Evolutionary conservation across 1,284 basidiomycete genomes (phyloP), one percentile per base, ranked within the genome.

Genomic region (Pascua guehoae): DNA sequence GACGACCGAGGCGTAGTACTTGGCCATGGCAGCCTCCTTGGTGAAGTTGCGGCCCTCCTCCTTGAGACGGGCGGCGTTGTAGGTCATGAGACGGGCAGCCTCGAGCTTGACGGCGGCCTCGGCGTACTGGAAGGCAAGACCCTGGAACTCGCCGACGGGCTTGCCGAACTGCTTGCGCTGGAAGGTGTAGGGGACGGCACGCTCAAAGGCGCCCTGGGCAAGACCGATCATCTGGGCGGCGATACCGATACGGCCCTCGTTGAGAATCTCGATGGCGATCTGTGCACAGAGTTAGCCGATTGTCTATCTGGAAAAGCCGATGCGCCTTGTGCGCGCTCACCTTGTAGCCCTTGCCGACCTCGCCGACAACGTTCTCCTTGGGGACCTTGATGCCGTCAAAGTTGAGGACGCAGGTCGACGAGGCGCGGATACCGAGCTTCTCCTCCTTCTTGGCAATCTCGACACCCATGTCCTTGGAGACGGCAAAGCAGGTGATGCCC

Each of bases 401-500:
- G 80, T 88, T 91, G 63, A 99, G 83, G 1, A 91, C 87, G 76
- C 95, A 99, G 0, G 95, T 98, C 18, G 92, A 96, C n/a, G 91
- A 95, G 0, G 95, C 93, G 52, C 88, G 84, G 74, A 98, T 98
- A 58, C 95, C 95, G 54, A 98, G 86, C 79, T 99, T 99, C 79
- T 95, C 86, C 78, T 99, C 95, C 81, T 98, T 98, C 83, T 99
- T 99, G 47, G 93, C 93, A 62, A 98, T 93, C 77, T 97, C 82
- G 64, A 99, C 84, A 15, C 96, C 96, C 90, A 95, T 94, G 63
- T 94, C 90, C 77, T 92, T 96, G 54, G 91, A 93, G 32, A 93
- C 89, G 56, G 94, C 82, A 78, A 99, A 99, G 73, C 94, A 97
- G 17, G 93, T 95, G 77, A 99, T 99, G 41, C 95, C 95, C 79